phyloP scores from a whole-genome alignment of 306 rosid species.

The Begonia loranthoides region DNA sequence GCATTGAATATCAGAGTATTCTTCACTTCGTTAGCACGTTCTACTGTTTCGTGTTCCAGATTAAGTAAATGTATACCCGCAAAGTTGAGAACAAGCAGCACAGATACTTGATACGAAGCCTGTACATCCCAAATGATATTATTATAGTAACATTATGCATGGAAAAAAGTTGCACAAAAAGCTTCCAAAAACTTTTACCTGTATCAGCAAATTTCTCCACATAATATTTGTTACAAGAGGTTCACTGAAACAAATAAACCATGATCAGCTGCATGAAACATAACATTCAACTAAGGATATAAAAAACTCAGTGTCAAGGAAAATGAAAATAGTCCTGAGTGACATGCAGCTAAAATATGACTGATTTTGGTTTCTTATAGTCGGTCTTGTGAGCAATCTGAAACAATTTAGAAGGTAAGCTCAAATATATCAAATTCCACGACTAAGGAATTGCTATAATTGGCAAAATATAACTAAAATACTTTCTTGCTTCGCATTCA shows the following conservation, averaged over 20 bases:
- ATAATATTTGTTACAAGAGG: conserved; percentile 81
- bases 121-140: conserved; percentile 10
- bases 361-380: too few relatives aligned
- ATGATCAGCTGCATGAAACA: conserved; percentile 6
- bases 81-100: conserved; percentile 66
- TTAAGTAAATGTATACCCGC: conserved; percentile 40
- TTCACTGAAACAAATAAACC: conserved; percentile 39
- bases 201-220: conserved; percentile 91
- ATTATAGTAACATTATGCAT: too few relatives aligned
- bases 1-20: conserved; percentile 86
- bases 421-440: too few relatives aligned
- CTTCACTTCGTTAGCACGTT: conserved; percentile 45
- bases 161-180: not conserved
- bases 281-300: not conserved
- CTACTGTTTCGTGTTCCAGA: conserved; percentile 12
- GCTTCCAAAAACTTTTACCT: conserved; percentile 36
- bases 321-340: too few relatives aligned
- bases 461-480: too few relatives aligned
- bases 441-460: too few relatives aligned
- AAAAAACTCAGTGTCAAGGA: too few relatives aligned
- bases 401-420: too few relatives aligned
- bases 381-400: too few relatives aligned
- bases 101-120: conserved; percentile 76
- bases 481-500: too few relatives aligned
- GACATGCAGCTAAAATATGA: too few relatives aligned